Percentiles rank a stretch among this genome's conserved stretches.
These are phyloP conservation scores for Letharia columbiana DNA, from an alignment of 495 filamentous ascomycete genomes.

Conservation along the genomic window DNA sequence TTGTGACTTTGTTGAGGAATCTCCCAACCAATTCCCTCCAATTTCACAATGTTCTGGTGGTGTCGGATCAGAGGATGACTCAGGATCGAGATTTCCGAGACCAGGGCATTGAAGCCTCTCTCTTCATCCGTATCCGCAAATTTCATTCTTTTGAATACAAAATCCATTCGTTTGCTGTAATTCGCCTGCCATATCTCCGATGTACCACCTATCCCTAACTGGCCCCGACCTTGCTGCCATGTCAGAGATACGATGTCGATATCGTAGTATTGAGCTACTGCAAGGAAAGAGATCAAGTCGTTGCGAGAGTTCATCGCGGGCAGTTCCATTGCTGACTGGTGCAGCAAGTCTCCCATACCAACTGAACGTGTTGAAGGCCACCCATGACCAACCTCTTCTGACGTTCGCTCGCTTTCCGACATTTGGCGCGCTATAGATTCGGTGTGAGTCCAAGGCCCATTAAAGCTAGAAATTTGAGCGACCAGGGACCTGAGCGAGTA, in stretches of 20 bases:
- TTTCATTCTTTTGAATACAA: background rate
- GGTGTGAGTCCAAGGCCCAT: too few species aligned
- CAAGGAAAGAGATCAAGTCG: background rate
- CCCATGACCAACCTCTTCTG: background rate
- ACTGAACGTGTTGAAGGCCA: background rate
- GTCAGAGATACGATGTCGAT: conserved; percentile 17
- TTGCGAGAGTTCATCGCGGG: background rate
- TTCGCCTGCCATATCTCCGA: conserved; percentile 12
- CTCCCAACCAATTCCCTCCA: conserved; percentile 25
- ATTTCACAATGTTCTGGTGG: conserved; percentile 18
- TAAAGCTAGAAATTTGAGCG: too few species aligned
- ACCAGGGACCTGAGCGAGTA: too few species aligned
- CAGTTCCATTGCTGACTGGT: background rate
- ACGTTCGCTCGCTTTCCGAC: background rate
- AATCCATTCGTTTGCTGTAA: background rate
- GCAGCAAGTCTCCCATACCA: background rate
- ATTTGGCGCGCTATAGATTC: background rate
- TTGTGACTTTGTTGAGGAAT: conserved; percentile 5
- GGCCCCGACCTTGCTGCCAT: conserved; percentile 15
- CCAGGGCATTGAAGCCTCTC: conserved; percentile 13
- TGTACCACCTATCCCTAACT: conserved; percentile 13
- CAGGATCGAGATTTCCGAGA: background rate
- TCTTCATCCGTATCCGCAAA: background rate
- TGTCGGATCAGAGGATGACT: conserved; percentile 14
- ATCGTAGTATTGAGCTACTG: background rate